phyloP scores from a whole-genome alignment of 169 alveolate species.

The Besnoitia besnoiti region DNA sequence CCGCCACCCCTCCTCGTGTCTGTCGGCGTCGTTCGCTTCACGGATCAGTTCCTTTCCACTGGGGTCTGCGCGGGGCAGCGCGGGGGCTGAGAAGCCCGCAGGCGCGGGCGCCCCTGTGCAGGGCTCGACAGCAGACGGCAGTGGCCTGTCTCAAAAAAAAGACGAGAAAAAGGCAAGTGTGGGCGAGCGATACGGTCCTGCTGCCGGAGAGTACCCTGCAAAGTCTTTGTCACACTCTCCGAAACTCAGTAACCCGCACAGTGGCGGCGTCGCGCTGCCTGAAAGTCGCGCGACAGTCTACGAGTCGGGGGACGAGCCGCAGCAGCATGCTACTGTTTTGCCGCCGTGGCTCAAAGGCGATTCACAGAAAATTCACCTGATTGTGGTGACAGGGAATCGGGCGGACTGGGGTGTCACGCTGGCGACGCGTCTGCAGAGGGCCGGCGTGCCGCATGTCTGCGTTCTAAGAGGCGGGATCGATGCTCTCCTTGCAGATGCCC shows the following conservation, averaged over 20 bases:
- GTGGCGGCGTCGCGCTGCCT: no score
- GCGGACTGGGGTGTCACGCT: conserved; percentile 46
- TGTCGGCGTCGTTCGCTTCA: no score
- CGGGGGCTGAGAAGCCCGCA: no score
- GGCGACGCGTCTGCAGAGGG: conserved; percentile 49
- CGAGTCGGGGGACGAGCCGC: neutral
- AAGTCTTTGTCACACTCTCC: neutral
- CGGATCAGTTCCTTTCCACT: no score
- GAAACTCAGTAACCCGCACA: neutral
- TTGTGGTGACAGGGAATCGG: conserved; percentile 53
- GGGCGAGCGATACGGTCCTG: no score
- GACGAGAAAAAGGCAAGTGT: neutral
- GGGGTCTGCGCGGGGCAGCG: no score
- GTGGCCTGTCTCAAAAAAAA: neutral
- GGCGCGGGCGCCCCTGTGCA: no score
- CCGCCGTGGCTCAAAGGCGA: conserved; percentile 1
- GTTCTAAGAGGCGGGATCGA: conserved; percentile 58
- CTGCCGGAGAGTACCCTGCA: neutral
- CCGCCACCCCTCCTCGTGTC: neutral
- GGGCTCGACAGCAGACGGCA: no score
- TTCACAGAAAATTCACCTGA: neutral
- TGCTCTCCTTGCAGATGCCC: conserved; percentile 57
- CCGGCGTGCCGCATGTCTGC: conserved; percentile 51
- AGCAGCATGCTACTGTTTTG: neutral
- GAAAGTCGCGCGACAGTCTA: no score